phyloP scores from a whole-genome alignment of 1,284 basidiomycete species.

The Porodaedalea pini region DNA sequence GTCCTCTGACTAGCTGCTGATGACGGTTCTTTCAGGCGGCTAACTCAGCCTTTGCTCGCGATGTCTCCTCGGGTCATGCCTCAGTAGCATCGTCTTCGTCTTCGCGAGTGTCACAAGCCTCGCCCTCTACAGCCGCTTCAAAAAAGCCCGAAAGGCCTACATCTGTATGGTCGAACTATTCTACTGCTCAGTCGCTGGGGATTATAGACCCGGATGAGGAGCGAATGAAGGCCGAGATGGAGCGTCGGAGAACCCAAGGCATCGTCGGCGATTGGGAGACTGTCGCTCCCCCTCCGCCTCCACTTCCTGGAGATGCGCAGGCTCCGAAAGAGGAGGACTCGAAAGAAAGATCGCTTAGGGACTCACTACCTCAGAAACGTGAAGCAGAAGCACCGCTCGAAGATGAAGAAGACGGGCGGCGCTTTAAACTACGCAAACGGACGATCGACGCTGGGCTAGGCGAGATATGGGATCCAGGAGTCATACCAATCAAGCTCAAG shows the following conservation, averaged over 20 bases:
- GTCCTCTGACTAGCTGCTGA: neutral
- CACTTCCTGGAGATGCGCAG: constrained; percentile 25
- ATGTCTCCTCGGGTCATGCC: constrained; percentile 60
- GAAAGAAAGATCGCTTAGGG: constrained; percentile 12
- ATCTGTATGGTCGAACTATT: constrained; percentile 81
- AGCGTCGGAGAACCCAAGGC: constrained; percentile 61
- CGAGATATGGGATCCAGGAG: constrained; percentile 69
- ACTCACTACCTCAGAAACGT: constrained; percentile 33
- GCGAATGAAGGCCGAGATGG: constrained; percentile 52
- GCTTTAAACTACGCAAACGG: constrained; percentile 67
- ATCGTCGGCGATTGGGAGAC: constrained; percentile 83
- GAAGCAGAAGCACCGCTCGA: constrained; percentile 34
- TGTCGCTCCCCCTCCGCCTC: constrained; percentile 43
- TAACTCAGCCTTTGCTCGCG: constrained; percentile 67
- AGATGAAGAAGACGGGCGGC: constrained; percentile 41
- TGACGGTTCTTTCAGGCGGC: constrained; percentile 51
- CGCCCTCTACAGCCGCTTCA: constrained; percentile 31
- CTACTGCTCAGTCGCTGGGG: constrained; percentile 80
- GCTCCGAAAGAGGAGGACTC: constrained; percentile 22
- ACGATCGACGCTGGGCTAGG: constrained; percentile 52
- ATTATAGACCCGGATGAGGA: constrained; percentile 71
- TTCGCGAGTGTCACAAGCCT: neutral
- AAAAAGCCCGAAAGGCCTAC: constrained; percentile 52
- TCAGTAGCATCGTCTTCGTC: constrained; percentile 36
- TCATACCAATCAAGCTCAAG: constrained; percentile 60